phyloP scores from a whole-genome alignment of 2,329 filamentous ascomycete genomes.

The Fusarium heterosporum region DNA sequence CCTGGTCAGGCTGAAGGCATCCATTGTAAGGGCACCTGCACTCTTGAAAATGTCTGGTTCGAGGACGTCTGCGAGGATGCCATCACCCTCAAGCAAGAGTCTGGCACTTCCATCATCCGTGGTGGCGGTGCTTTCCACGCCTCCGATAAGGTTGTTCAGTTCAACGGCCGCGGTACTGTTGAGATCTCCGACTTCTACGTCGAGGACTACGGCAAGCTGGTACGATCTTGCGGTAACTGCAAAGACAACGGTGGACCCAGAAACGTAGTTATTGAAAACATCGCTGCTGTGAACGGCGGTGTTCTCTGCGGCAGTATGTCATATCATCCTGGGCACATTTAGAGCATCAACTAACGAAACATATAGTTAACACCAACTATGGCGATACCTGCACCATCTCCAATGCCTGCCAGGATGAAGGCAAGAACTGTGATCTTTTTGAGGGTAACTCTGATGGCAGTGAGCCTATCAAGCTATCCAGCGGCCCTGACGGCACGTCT shows the following conservation, averaged over 20 bases:
- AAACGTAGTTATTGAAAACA: slow-evolving; percentile 33
- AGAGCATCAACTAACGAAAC: background rate
- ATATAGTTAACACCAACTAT: slow-evolving; percentile 41
- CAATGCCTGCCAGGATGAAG: slow-evolving; percentile 38
- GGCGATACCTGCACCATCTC: slow-evolving; percentile 43
- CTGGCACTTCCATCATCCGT: slow-evolving; percentile 55
- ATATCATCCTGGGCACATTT: too few species aligned
- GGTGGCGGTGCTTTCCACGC: slow-evolving; percentile 58
- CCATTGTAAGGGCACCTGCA: slow-evolving; percentile 62
- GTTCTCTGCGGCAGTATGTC: slow-evolving; percentile 39
- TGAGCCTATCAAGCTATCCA: slow-evolving; percentile 38
- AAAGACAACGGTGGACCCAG: slow-evolving; percentile 36
- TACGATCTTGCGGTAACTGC: slow-evolving; percentile 59
- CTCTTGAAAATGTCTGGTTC: slow-evolving; percentile 56
- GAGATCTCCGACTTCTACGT: slow-evolving; percentile 46
- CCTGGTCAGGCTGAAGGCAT: slow-evolving; percentile 62
- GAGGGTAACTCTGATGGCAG: slow-evolving; percentile 33
- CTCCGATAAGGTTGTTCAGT: slow-evolving; percentile 57
- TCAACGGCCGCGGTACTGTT: slow-evolving; percentile 57
- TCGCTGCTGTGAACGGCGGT: slow-evolving; percentile 40
- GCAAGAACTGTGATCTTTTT: slow-evolving; percentile 39
- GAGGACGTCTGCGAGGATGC: slow-evolving; percentile 55
- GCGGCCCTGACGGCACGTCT: slow-evolving; percentile 35
- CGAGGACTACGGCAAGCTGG: slow-evolving; percentile 60
- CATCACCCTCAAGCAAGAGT: slow-evolving; percentile 54